Evolutionary conservation across 148 eudicot species (phyloP).

Genomic region (Rhododendron molle): DNA sequence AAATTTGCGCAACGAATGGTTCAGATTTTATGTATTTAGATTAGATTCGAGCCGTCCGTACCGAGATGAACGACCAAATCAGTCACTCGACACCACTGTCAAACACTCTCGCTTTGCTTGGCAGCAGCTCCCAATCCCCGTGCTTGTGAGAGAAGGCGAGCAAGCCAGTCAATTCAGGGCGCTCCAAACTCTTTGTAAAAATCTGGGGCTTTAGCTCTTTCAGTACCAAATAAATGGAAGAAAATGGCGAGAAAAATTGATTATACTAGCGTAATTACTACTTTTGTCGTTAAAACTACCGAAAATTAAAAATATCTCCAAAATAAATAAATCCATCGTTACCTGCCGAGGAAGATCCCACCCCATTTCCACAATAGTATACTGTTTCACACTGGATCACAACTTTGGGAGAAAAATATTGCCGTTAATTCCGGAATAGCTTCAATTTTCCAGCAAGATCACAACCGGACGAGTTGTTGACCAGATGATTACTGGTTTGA

Average conservation of each 20-base stretch:
- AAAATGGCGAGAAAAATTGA: too few relatives aligned
- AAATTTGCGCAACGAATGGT: rapidly evolving
- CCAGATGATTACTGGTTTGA: constrained; percentile 19
- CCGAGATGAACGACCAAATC: rapidly evolving
- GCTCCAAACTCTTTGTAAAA: neutral
- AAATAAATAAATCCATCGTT: neutral
- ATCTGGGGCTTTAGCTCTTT: neutral
- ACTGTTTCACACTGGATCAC: constrained; percentile 8
- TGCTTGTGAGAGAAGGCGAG: too few relatives aligned
- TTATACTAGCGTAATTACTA: too few relatives aligned
- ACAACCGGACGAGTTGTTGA: constrained; percentile 25
- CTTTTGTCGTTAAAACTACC: too few relatives aligned
- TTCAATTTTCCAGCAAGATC: constrained; percentile 35
- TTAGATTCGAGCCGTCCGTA: too few relatives aligned
- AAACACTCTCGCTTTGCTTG: too few relatives aligned
- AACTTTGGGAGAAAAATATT: constrained; percentile 3
- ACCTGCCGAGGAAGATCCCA: neutral
- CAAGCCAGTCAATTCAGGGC: too few relatives aligned
- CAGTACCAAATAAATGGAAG: neutral
- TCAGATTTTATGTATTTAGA: too few relatives aligned
- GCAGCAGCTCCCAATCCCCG: too few relatives aligned
- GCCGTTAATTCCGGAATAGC: constrained; percentile 26
- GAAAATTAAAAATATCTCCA: neutral
- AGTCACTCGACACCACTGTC: rapidly evolving
- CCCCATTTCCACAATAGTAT: neutral